phyloP scores from a whole-genome alignment of 106 monocot genomes.

The Ottelia alismoides region DNA sequence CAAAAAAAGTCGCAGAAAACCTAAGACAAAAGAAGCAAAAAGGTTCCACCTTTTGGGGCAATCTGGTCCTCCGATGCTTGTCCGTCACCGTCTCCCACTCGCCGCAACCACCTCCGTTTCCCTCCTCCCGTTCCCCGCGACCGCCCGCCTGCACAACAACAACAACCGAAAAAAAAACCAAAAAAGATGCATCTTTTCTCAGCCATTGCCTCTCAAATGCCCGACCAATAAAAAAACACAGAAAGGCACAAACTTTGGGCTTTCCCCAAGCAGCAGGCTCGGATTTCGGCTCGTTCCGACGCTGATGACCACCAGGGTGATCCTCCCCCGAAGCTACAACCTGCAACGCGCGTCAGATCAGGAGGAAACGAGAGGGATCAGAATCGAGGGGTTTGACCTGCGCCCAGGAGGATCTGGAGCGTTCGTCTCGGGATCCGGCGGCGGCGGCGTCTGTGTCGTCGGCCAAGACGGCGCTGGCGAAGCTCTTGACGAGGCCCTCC shows the following conservation, averaged over 20 bases:
- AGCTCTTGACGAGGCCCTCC: constrained; percentile 62
- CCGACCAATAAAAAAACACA: too few relatives aligned
- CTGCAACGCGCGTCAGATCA: background rate
- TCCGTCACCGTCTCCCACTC: too few relatives aligned
- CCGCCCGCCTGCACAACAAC: background rate
- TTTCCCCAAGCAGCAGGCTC: too few relatives aligned
- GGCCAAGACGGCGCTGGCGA: constrained; percentile 54
- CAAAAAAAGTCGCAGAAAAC: too few relatives aligned
- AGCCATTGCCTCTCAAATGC: background rate
- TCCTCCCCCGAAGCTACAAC: background rate
- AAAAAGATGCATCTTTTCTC: background rate
- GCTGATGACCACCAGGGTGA: background rate
- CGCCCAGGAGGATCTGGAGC: constrained; percentile 73
- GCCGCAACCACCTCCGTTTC: background rate
- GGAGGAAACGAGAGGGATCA: too few relatives aligned
- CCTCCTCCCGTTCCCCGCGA: background rate
- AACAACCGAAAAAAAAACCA: background rate
- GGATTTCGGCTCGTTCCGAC: too few relatives aligned
- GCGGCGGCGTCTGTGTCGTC: constrained; percentile 12
- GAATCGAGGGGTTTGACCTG: constrained; percentile 25
- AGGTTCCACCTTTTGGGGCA: too few relatives aligned
- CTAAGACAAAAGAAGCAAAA: too few relatives aligned
- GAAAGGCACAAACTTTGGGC: too few relatives aligned
- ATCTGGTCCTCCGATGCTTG: background rate
- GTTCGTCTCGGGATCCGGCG: constrained; percentile 4